Evolutionary conservation across 2,329 filamentous ascomycete genomes (phyloP).

Genomic region (Sarocladiaceae sp.): DNA sequence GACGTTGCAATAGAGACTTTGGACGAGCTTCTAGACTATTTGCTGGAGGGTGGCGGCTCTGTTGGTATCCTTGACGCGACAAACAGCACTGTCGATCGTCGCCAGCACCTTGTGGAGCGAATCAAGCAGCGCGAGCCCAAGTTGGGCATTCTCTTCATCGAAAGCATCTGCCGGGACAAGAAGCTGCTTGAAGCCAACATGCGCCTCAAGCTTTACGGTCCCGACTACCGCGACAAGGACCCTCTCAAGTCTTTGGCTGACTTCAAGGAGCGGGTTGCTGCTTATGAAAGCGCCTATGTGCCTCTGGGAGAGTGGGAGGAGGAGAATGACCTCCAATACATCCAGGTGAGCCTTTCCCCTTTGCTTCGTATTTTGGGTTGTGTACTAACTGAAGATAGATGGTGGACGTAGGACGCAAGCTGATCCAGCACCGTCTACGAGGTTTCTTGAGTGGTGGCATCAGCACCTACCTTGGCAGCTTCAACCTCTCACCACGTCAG

Average conservation of each 20-base stretch:
- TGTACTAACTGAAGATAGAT: no score
- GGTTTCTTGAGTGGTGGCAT: conserved; percentile 91
- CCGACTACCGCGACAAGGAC: conserved; percentile 93
- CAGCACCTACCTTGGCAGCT: conserved; percentile 91
- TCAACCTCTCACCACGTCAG: conserved; percentile 89
- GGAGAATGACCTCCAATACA: conserved; percentile 83
- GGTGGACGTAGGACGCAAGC: conserved; percentile 93
- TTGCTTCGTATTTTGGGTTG: conserved; percentile 13
- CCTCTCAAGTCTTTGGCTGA: conserved; percentile 77
- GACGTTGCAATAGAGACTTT: conserved; percentile 88
- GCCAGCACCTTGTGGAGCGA: conserved; percentile 75
- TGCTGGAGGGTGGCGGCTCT: conserved; percentile 73
- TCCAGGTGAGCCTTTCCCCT: no score
- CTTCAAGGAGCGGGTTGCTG: conserved; percentile 85
- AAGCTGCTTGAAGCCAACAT: conserved; percentile 89
- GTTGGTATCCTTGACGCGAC: conserved; percentile 96
- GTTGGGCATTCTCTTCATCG: conserved; percentile 88
- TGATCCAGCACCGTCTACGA: conserved; percentile 82
- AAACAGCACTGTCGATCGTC: conserved; percentile 85
- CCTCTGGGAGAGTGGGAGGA: conserved; percentile 90
- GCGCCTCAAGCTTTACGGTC: conserved; percentile 90
- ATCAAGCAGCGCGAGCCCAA: conserved; percentile 79
- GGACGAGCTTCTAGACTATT: conserved; percentile 86
- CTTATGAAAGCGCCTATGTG: conserved; percentile 92
- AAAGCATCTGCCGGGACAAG: conserved; percentile 85